These are phyloP conservation scores for Plenodomus biglobosus DNA, from an alignment of 2,329 filamentous ascomycete genomes.

Conservation along the genomic window DNA sequence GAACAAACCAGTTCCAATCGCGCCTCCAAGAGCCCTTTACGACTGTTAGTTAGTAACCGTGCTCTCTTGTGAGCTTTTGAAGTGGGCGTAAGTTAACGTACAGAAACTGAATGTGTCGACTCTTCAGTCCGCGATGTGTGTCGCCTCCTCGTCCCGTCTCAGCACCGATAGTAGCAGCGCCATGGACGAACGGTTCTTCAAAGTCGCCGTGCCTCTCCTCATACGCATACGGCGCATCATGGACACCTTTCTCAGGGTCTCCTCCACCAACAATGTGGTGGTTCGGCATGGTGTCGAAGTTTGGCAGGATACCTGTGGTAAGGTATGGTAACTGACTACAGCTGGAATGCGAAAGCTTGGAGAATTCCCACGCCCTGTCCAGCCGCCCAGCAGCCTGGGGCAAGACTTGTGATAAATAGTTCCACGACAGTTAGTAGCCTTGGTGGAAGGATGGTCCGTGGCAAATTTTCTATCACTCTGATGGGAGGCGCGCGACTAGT, in stretches of 20 bases:
- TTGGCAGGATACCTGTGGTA: background rate
- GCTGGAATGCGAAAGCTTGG: background rate
- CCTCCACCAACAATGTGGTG: slow-evolving; percentile 20
- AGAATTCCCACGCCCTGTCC: background rate
- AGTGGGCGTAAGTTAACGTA: slow-evolving; percentile 9
- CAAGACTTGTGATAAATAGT: background rate
- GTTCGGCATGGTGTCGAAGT: slow-evolving; percentile 21
- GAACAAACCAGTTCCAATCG: slow-evolving; percentile 50
- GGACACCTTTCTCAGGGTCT: slow-evolving; percentile 31
- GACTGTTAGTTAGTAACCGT: slow-evolving; percentile 42
- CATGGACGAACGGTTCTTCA: slow-evolving; percentile 30
- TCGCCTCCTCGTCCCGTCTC: slow-evolving; percentile 35
- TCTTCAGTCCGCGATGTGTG: slow-evolving; percentile 42
- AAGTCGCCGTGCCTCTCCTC: slow-evolving; percentile 15
- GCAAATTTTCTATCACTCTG: slow-evolving; percentile 16
- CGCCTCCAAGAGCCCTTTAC: slow-evolving; percentile 61
- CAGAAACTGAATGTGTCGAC: slow-evolving; percentile 44
- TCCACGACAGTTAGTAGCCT: background rate
- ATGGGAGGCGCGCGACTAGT: background rate
- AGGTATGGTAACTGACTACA: no score
- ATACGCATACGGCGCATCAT: slow-evolving; percentile 18
- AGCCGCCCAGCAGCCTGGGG: background rate
- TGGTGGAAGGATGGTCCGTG: background rate
- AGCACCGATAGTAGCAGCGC: slow-evolving; percentile 32
- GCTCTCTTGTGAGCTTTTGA: background rate